These are phyloP conservation scores for Ramalina intermedia DNA, from an alignment of 495 filamentous ascomycete species.

Conservation along the genomic window DNA sequence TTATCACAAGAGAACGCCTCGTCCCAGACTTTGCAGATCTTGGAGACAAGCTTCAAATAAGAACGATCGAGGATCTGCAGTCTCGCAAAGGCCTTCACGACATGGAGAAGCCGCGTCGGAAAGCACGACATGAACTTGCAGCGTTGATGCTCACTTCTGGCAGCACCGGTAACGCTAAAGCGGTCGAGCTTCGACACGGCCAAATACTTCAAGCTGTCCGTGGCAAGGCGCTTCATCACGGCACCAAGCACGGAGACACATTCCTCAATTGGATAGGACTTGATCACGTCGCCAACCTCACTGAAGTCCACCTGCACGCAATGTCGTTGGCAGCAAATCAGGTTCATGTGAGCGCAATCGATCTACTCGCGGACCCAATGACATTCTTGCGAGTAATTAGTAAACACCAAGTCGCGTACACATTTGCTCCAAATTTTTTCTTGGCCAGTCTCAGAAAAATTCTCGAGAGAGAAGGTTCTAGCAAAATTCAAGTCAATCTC, in stretches of 20 bases:
- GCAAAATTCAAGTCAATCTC: constrained; percentile 12
- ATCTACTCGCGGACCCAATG: constrained; percentile 27
- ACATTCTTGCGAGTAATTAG: constrained; percentile 28
- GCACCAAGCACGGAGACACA: background rate
- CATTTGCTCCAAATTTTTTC: constrained; percentile 46
- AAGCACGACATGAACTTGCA: background rate
- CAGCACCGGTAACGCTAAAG: constrained; percentile 40
- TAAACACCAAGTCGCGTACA: constrained; percentile 27
- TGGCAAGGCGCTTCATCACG: constrained; percentile 23
- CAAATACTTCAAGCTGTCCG: constrained; percentile 32
- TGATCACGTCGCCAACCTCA: constrained; percentile 39
- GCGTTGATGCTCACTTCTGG: constrained; percentile 44
- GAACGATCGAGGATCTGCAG: background rate
- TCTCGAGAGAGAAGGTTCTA: background rate
- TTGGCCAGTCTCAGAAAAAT: constrained; percentile 15
- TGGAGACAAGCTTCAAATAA: background rate
- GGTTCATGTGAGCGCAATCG: constrained; percentile 29
- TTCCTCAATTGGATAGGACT: constrained; percentile 39
- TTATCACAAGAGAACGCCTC: background rate
- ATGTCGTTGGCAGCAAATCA: constrained; percentile 27
- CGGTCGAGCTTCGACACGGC: constrained; percentile 28
- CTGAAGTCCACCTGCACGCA: constrained; percentile 37
- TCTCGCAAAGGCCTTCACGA: background rate
- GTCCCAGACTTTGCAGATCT: background rate
- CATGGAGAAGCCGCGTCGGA: background rate